Conservation (phyloP, 2,329 filamentous ascomycete genomes). For the Penicillium sp. region DNA sequence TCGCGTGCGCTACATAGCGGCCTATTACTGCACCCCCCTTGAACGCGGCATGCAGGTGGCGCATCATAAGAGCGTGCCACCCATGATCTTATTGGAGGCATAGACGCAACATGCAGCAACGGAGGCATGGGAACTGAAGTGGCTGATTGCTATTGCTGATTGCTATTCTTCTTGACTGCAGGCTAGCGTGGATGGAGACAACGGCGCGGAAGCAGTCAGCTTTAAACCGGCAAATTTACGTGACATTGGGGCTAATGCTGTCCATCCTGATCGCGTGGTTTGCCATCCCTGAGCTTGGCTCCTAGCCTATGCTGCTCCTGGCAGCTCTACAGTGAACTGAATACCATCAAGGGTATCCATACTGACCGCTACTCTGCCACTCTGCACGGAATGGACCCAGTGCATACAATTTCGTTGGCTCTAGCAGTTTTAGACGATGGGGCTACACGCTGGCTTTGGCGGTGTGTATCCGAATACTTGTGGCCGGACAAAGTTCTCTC, state of each 20-base stretch:
- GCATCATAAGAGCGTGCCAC: constrained; percentile 7
- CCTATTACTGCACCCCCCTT: not conserved
- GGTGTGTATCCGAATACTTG: not conserved
- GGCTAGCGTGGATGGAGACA: not conserved
- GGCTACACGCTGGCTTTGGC: not conserved
- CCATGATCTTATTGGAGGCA: constrained; percentile 1
- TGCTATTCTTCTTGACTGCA: not conserved
- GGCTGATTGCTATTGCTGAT: not conserved
- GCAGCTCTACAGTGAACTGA: not conserved
- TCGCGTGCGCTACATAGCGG: not conserved
- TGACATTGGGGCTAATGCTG: not conserved
- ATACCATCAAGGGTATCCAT: not conserved
- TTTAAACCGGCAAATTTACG: not conserved
- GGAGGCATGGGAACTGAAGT: not conserved
- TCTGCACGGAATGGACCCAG: not conserved
- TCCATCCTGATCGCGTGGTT: not conserved
- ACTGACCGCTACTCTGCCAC: not conserved
- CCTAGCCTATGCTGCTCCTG: not conserved
- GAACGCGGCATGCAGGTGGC: constrained; percentile 4
- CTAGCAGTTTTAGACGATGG: not conserved
- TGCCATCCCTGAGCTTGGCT: not conserved
- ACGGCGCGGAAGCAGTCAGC: not conserved
- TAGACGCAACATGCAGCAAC: constrained; percentile 5
- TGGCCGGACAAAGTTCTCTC: not conserved
- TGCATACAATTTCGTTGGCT: not conserved